Conservation (phyloP, 2,329 filamentous ascomycete species). For the Fusarium phyllophilum region DNA sequence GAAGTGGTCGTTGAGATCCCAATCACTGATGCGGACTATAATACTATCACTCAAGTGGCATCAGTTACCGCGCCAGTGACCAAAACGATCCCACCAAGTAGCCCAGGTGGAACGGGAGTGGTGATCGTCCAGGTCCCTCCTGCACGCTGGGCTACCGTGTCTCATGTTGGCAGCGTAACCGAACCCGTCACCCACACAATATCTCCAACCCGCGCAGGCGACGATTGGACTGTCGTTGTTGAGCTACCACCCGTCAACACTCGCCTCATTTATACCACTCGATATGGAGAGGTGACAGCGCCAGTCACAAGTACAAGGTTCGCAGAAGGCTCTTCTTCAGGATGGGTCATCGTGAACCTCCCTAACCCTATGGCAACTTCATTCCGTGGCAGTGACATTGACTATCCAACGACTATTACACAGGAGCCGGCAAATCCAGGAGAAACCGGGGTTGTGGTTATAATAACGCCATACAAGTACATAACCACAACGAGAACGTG, state of each 20-base stretch:
- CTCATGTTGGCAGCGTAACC: background rate
- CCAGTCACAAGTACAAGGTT: background rate
- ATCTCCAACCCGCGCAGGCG: background rate
- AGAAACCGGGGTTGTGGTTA: background rate
- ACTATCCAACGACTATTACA: background rate
- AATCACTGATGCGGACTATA: background rate
- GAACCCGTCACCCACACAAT: background rate
- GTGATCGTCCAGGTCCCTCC: background rate
- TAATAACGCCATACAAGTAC: background rate
- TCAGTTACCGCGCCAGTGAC: background rate
- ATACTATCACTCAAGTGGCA: background rate
- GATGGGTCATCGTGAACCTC: background rate
- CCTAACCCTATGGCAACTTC: background rate
- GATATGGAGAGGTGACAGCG: background rate
- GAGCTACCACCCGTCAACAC: background rate
- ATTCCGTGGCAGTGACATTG: background rate
- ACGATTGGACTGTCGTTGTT: background rate
- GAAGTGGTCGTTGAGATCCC: background rate
- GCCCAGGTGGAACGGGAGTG: background rate
- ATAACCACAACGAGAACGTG: background rate
- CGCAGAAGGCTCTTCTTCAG: background rate
- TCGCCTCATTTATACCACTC: background rate
- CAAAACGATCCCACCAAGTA: background rate
- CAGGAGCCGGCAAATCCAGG: background rate
- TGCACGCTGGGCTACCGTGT: background rate